Conservation (phyloP, 768 basidiomycete genomes). For the Pholiota conissans region DNA sequence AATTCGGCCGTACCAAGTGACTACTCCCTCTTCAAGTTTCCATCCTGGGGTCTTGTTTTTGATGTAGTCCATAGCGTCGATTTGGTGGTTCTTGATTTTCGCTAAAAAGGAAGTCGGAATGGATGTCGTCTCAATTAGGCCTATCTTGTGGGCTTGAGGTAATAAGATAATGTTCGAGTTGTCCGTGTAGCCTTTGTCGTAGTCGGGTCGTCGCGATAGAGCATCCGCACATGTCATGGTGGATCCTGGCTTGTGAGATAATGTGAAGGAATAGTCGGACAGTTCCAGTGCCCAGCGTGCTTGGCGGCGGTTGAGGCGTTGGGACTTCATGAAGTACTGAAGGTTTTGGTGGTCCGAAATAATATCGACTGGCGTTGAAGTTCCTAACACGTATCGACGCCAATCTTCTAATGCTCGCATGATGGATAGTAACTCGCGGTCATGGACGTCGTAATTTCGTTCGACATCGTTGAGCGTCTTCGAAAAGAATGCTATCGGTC, state of each 20-base stretch:
- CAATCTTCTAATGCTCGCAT: conserved; percentile 32
- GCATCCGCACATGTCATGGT: conserved; percentile 23
- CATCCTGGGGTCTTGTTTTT: background rate
- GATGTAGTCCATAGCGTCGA: background rate
- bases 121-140: background rate
- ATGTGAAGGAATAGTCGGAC: conserved; percentile 31
- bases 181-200: conserved; percentile 18
- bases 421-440: conserved; percentile 51
- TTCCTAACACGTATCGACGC: conserved; percentile 24
- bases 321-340: conserved; percentile 38
- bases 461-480: conserved; percentile 31
- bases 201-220: conserved; percentile 26
- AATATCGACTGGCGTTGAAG: conserved; percentile 25
- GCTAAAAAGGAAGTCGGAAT: background rate
- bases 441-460: conserved; percentile 44
- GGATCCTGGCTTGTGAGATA: conserved; percentile 30
- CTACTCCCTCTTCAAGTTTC: background rate
- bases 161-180: conserved; percentile 19
- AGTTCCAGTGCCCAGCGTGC: conserved; percentile 40
- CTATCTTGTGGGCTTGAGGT: background rate
- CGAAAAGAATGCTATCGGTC: conserved; percentile 40
- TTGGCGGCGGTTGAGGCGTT: conserved; percentile 40
- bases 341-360: conserved; percentile 41
- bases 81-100: background rate
- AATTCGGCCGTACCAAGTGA: background rate